Evolutionary conservation across 1,139 yeast genomes (phyloP), one percentile per base, ranked within the genome.

Genomic region (Sugiyamaella grinbergsii): DNA sequence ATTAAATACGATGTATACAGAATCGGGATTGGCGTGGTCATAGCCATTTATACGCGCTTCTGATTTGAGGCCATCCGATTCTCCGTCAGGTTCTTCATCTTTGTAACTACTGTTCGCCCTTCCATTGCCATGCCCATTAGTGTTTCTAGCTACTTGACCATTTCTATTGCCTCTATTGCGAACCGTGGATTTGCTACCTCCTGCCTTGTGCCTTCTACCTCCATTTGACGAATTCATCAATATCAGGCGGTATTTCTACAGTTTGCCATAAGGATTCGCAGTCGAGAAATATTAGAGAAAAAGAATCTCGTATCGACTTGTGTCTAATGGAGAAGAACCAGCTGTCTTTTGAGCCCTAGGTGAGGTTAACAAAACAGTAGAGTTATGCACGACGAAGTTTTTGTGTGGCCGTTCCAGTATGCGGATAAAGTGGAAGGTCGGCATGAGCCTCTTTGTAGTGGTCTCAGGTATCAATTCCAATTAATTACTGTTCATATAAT

Each of bases 161-260:
- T 13, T 24, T 15, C 5, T 22, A 6, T 10, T 15, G 4, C 13
- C 19, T 38, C 31, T 28, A 24, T 41, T 31, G 20, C 29, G 16
- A 20, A n/a, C 29, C 29, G 28, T n/a, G 28, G 28, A 20, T 22
- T 38, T 24, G n/a, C 31, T 33, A 11, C 40, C 47, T 33, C 40
- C 39, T 32, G 33, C 19, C 23, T 18, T 34, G 15, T 31, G 22
- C 23, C 22, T 29, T 19, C 10, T 42, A 16, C 15, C 40, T 33
- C 40, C 47, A 33, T 33, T 34, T 33, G 33, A 22, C 22, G 40
- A 34, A 42, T 28, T 40, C 44, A 40, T 40, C 44, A 40, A 40
- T 40, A 26, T 31, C 10, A 37, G 19, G 31, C 29, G 11, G 36
- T 10, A 32, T 18, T 32, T 32, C 15, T 32, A 32, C 15, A 13